Percentiles rank a stretch among this genome's conserved stretches.
These are phyloP conservation scores for Botrytis hyacinthi DNA, from an alignment of 2,329 filamentous ascomycete genomes.

Conservation along the genomic window DNA sequence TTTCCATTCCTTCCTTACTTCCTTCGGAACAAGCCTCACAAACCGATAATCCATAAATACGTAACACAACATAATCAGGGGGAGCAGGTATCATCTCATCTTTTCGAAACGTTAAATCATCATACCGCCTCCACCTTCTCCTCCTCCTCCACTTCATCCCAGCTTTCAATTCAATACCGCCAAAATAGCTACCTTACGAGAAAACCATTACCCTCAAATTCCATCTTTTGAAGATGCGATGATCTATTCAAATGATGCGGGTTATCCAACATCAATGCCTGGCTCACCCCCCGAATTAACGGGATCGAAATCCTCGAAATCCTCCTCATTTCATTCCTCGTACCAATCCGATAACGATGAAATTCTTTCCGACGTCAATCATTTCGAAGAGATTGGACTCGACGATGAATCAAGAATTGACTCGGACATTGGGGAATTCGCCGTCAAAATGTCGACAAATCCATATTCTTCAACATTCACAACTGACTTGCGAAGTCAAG, in stretches of 20 bases:
- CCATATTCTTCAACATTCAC: constrained; percentile 34
- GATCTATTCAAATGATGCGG: constrained; percentile 29
- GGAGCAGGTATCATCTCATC: constrained; percentile 16
- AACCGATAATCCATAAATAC: not conserved
- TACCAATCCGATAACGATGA: constrained; percentile 70
- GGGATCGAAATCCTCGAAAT: constrained; percentile 84
- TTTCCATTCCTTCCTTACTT: not conserved
- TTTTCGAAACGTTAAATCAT: constrained; percentile 11
- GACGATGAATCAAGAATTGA: constrained; percentile 58
- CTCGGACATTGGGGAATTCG: constrained; percentile 35
- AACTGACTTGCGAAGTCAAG: constrained; percentile 30
- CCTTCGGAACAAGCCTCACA: constrained; percentile 10
- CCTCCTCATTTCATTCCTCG: constrained; percentile 81
- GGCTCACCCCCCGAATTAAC: constrained; percentile 77
- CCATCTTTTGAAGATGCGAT: constrained; percentile 36
- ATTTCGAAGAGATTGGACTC: constrained; percentile 93
- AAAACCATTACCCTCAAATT: constrained; percentile 28
- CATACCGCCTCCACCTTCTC: not conserved
- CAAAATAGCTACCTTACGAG: constrained; percentile 38
- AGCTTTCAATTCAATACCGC: constrained; percentile 26
- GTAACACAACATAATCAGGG: constrained; percentile 8
- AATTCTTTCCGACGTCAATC: constrained; percentile 67
- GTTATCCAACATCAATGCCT: constrained; percentile 42
- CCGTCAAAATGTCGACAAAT: constrained; percentile 32
- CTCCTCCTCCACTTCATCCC: not conserved